Base-by-base conservation (phyloP, 116 monocot species). In the Trichopus zeylanicus region DNA sequence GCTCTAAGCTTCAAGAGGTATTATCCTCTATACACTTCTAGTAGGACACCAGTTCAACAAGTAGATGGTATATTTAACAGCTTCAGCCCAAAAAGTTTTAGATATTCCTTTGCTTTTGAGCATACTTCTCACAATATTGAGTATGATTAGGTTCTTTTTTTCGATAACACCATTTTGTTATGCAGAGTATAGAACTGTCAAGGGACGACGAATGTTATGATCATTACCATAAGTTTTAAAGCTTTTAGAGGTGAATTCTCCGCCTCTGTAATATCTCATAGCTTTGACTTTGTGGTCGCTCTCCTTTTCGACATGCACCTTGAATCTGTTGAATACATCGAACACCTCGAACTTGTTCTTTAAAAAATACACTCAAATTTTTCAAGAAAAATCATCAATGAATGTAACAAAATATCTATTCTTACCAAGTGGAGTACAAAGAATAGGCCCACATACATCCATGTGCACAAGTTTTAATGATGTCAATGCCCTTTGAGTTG, bases 91-190 rank as follows among this genome's bases (percentile, higher is more conserved):
- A 56, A 66, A 29, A 5, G 33, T 26, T 30, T 56, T 55, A 0
- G 69, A 33, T 9, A 67, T 16, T 4, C 7, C 6, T 18, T 53
- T 39, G 0, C 18, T 51, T 1, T 58, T 59, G 5, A 51, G 1
- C 59, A 22, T 70, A 22, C 53, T 46, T 21, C 16, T 11, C 0
- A 34, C 60, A 23, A 46, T 61, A 18, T 42, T 21, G 4, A 70
- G 11, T 16, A 70, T 22, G 10, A 28, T 61, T 7, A 18, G 5
- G 22, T 53, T 60, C 30, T 55, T 39, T 3, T 21, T 52, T 23
- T 69, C 46, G 2, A 28, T 20, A 4, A 72, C 46, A 0, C 19
- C 55, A 26, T 67, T 74, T 49, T 74, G 54, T 28, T 74, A 33
- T 8, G 60, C 61, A 0, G 67, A 61, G 16, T 31, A 42, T 4